Evolutionary conservation across 805 yeast species (phyloP), one percentile per base, ranked within the genome.

Genomic region (Metschnikowia rubicola): DNA sequence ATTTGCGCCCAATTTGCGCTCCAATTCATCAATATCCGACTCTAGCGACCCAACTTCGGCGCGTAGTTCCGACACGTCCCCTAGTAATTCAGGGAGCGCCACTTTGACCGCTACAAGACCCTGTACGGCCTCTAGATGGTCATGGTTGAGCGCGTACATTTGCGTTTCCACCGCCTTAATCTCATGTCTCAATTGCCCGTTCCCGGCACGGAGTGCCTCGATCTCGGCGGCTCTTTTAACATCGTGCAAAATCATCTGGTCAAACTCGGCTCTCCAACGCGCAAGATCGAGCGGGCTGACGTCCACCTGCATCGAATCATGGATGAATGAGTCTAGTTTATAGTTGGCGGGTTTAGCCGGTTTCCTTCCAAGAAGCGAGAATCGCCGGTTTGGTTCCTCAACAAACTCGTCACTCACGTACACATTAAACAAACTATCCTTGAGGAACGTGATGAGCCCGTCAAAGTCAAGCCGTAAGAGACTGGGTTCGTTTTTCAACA

Each of bases 41-140:
- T 60, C 58, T 46, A 70, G 56, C 19, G 52, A 50, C 1, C 55
- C 59, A 35, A 84, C 77, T 44, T 73, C 78, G 1, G 63, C 61
- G 28, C 68, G 62, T 41, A 90, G 67, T 38, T 83, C 87, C 26
- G 70, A 75, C 51, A 88, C 87, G 35, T 88, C 96, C 56, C 88
- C 92, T 41, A 77, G 72, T 26, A 92, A 64, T 31, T 85, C 84
- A 2, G 95, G 96, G 26, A 86, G 73, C 44, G 74, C 78, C 35
- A 91, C 79, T 59, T 94, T 83, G 35, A 87, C 84, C 53, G 80
- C 81, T 31, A 92, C 89, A 83, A 94, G 80, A 54, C 83, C 88
- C 66, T 91, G 92, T 4, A 96, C 96, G 34, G 90, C 80, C 45
- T 80, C 86, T 29, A 90, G 80, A 64, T 94, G 97, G 59, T 91